Evolutionary conservation across 768 basidiomycete genomes (phyloP).

Genomic region (Lactarius quietus): DNA sequence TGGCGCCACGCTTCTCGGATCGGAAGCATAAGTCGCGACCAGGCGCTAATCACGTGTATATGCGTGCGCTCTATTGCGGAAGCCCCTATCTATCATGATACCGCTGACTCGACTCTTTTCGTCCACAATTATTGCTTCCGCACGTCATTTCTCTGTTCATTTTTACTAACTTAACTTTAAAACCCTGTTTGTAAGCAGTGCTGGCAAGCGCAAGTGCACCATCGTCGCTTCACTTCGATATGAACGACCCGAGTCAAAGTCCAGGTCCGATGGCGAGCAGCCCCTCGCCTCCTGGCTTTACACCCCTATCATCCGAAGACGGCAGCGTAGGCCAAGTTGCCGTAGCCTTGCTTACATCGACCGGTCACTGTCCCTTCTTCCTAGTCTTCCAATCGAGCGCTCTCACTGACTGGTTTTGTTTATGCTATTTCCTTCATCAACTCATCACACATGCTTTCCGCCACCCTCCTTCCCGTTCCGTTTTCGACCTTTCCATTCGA

Average conservation of each 20-base stretch:
- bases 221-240: constrained; percentile 4
- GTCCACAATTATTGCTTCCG: constrained; percentile 11
- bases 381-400: constrained; percentile 1
- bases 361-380: constrained; percentile 21
- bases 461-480: constrained; percentile 12
- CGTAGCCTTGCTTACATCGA: constrained; percentile 6
- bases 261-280: constrained; percentile 19
- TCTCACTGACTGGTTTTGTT: constrained; percentile 19
- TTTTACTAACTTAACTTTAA: constrained; percentile 22
- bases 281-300: constrained; percentile 15
- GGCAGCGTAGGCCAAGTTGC: background rate
- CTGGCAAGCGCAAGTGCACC: constrained; percentile 1
- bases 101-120: background rate
- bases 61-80: background rate
- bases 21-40: constrained; percentile 13
- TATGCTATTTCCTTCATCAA: constrained; percentile 13
- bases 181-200: constrained; percentile 23
- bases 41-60: constrained; percentile 23
- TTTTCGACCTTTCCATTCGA: constrained; percentile 15
- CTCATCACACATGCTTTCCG: constrained; percentile 16
- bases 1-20: constrained; percentile 10
- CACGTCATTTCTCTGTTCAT: constrained; percentile 19
- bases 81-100: constrained; percentile 20
- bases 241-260: constrained; percentile 5
- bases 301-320: constrained; percentile 18